These are phyloP conservation scores for Aspergillus brasiliensis DNA, from an alignment of 2,329 filamentous ascomycete species.

Conservation along the genomic window DNA sequence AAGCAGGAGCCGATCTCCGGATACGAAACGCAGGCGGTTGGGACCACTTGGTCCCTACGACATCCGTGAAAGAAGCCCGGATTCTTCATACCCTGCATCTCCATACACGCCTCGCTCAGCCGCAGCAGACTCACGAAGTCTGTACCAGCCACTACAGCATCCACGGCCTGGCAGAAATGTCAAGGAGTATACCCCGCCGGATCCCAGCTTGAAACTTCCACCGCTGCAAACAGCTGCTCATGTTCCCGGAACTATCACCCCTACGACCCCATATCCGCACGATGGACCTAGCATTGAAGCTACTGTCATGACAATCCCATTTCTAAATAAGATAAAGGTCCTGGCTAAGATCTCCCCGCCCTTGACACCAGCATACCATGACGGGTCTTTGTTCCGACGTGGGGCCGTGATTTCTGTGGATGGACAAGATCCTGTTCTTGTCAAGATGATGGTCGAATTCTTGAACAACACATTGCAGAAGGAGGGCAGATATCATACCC, in stretches of 20 bases:
- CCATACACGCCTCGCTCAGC: constrained; percentile 49
- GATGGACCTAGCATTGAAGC: constrained; percentile 60
- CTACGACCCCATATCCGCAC: constrained; percentile 31
- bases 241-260: constrained; percentile 20
- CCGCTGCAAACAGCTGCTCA: constrained; percentile 52
- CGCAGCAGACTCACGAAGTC: constrained; percentile 32
- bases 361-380: constrained; percentile 45
- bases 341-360: constrained; percentile 75
- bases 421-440: constrained; percentile 66
- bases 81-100: constrained; percentile 47
- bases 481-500: constrained; percentile 55
- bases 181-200: constrained; percentile 41
- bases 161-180: constrained; percentile 47
- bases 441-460: constrained; percentile 66
- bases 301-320: constrained; percentile 74
- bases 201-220: constrained; percentile 55
- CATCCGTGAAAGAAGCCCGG: constrained; percentile 39
- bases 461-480: constrained; percentile 58
- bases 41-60: constrained; percentile 48
- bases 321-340: constrained; percentile 74
- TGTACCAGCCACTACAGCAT: constrained; percentile 57
- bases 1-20: constrained; percentile 51
- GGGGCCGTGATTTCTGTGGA: constrained; percentile 84
- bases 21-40: constrained; percentile 65
- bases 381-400: constrained; percentile 50